Conservation (phyloP, 2,329 filamentous ascomycete genomes). For the Parastagonospora avenae region DNA sequence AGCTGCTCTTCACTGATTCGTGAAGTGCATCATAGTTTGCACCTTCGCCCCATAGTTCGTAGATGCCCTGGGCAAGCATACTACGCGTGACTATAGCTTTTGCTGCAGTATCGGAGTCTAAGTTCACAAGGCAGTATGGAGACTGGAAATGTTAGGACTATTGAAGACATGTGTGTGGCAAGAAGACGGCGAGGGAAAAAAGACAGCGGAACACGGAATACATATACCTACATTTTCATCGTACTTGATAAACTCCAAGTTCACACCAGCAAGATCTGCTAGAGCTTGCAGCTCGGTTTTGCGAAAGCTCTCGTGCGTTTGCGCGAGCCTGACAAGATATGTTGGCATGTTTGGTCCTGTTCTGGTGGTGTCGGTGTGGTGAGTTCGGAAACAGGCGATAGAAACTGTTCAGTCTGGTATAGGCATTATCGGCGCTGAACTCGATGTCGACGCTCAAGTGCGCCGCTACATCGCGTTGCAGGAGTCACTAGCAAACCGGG, state of each 20-base stretch:
- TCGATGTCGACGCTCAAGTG: background rate
- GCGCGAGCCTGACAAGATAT: conserved; percentile 87
- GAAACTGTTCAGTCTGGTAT: conserved; percentile 22
- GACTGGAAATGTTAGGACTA: conserved; percentile 61
- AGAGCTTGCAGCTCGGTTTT: conserved; percentile 82
- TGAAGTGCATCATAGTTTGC: conserved; percentile 71
- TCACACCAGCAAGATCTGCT: conserved; percentile 68
- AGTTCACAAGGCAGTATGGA: conserved; percentile 79
- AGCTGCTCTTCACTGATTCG: conserved; percentile 62
- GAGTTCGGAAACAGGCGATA: background rate
- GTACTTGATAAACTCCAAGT: conserved; percentile 77
- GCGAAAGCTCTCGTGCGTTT: conserved; percentile 90
- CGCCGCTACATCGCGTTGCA: conserved; percentile 3
- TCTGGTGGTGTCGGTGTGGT: background rate
- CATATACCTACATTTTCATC: conserved; percentile 66
- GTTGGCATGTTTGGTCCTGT: conserved; percentile 54
- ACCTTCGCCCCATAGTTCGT: conserved; percentile 86
- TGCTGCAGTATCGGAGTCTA: conserved; percentile 69
- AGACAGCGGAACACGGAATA: background rate
- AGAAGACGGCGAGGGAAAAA: background rate
- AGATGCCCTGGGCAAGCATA: conserved; percentile 80
- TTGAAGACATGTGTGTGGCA: background rate
- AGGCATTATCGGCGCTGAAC: conserved; percentile 15
- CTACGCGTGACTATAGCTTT: conserved; percentile 72
- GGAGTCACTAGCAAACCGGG: conserved; percentile 18